Evolutionary conservation across 2,329 filamentous ascomycete species (phyloP), one percentile per base, ranked within the genome.

Genomic region (Apiospora malaysiana): DNA sequence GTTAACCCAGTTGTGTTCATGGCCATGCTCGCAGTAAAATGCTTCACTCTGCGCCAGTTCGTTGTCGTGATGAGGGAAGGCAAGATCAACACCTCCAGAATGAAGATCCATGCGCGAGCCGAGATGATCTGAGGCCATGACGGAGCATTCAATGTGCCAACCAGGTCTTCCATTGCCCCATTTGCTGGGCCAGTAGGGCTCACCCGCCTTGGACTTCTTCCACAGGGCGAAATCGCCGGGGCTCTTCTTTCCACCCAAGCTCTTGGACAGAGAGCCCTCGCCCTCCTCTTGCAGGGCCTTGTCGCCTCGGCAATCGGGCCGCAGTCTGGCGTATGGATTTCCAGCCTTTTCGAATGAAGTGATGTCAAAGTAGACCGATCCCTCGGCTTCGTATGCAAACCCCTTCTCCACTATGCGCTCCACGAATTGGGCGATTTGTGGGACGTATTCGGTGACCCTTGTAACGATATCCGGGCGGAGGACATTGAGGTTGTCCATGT

Each of bases 141-240:
- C 94, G 1, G 92, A 95, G 89, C 95, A 98, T 83, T 98, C 95
- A 77, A 98, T 98, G 79, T 98, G 95, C 95, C 95, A 98, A 23
- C 95, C 95, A 0, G 95, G 95, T 63, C 95, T 87, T 5, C 95
- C 95, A 70, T 91, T 87, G 5, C 95, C 94, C 95, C 95, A 98
- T 4, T 91, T 90, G 76, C 93, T 96, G 6, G 90, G 86, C 95
- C 95, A 98, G 74, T 90, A 93, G 0, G 95, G 95, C 85, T 98
- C 95, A 59, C 95, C 95, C 18, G 93, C 90, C 83, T 97, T 98
- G 1, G 92, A 95, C 69, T 92, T 91, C 81, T 98, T 98, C 95
- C 94, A 98, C 1, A 98, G 85, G 0, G 94, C 95, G 82, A 98
- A 98, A 78, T 98, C 95, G 8, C 92, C 91, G 1, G 91, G 85